Evolutionary conservation across 208 protist genomes (phyloP), one percentile per base, ranked within the genome.

Genomic region (Trypanosoma cruzi): DNA sequence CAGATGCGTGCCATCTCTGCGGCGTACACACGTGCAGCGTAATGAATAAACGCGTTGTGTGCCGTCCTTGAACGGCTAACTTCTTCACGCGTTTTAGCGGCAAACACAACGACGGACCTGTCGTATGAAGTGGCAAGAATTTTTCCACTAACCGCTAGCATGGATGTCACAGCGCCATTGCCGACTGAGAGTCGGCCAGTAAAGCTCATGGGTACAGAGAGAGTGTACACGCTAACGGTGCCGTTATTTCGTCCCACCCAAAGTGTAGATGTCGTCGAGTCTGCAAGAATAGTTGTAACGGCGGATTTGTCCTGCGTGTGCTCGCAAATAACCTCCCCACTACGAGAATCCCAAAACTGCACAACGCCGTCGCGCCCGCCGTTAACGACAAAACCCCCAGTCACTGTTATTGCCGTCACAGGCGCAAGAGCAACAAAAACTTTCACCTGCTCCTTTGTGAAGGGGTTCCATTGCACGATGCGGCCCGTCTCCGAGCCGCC

Each of bases 241-340:
- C 85, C 86, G 44, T 92, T 87, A 18, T 63, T 44, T 11, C 87
- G 68, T 0, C 79, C 72, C 4, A 86, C 86, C 90, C 90, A 95
- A 8, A 95, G 34, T 14, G 75, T 91, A 24, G 70, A 67, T 3
- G 77, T 86, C n/a, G 61, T 68, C 20, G 68, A 72, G 58, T 95
- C 90, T 50, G 78, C 73, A 42, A 92, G 63, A 46, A 95, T 31
- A 63, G 62, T 58, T 4, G 74, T 72, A 18, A 91, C 85, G 37
- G 63, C 74, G 40, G 77, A 80, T n/a, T 31, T 75, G 48, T 83
- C 81, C 32, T 68, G 59, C 22, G 50, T 63, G 64, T 92, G 80
- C 42, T 73, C 66, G 24, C 32, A 42, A 20, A 89, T 18, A 6
- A 77, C 68, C 42, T 77, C 76, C 0, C 69, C 73, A 2, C 60